Evolutionary conservation across 441 rosid species (phyloP).

Genomic region (Melastoma candidum): DNA sequence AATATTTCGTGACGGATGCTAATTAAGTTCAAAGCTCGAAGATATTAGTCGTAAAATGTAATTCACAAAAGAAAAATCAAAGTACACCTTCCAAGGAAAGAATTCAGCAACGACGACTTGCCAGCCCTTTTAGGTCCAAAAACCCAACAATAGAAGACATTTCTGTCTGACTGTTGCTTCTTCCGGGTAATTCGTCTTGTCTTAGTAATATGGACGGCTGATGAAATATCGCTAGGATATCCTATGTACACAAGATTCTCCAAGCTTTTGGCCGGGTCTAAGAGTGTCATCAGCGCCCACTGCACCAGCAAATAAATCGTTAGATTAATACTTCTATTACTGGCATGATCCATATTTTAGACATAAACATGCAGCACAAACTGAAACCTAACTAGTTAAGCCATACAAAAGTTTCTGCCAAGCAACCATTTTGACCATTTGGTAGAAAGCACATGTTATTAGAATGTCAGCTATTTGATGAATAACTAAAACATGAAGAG

Average conservation of each 20-base stretch:
- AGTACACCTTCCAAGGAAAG: constrained; percentile 61
- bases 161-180: constrained; percentile 64
- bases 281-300: constrained; percentile 83
- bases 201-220: constrained; percentile 56
- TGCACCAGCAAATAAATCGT: constrained; percentile 23
- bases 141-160: constrained; percentile 67
- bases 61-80: background rate
- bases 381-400: too few species aligned
- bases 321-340: background rate
- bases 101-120: constrained; percentile 62
- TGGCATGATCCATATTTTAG: background rate
- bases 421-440: too few species aligned
- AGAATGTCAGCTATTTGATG: too few species aligned
- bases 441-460: too few species aligned
- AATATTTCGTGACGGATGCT: too few species aligned
- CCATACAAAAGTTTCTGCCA: too few species aligned
- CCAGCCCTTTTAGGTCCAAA: constrained; percentile 78
- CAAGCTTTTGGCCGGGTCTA: constrained; percentile 60
- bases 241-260: constrained; percentile 67
- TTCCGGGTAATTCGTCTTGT: constrained; percentile 49
- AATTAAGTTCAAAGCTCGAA: too few species aligned
- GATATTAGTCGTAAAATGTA: too few species aligned
- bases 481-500: too few species aligned
- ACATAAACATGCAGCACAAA: background rate
- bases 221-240: constrained; percentile 46